Evolutionary conservation across 2,329 filamentous ascomycete genomes (phyloP), one percentile per base, ranked within the genome.

Genomic region (Stromatinia cepivora): DNA sequence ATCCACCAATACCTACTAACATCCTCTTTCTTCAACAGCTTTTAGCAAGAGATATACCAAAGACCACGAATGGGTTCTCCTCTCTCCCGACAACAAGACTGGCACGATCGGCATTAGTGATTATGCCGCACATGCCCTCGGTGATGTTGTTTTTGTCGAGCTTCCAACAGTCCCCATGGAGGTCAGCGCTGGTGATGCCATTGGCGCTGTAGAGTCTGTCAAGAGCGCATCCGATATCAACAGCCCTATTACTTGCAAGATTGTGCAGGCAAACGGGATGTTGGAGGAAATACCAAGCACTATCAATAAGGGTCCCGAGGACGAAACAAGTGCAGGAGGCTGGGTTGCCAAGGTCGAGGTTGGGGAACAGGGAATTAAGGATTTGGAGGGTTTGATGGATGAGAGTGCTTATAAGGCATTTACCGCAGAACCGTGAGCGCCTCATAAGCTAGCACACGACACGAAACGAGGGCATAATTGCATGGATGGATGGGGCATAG

Each of bases 221-320:
- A 99, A 99, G 86, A 95, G 91, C 72, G 95, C 95, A n/a, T 94
- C 92, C 73, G 95, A 99, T 80, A 97, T 99, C 84, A 91, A 97
- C 83, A 90, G 93, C 20, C 95, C 95, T 25, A 87, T 97, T 74
- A 83, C 86, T 66, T 94, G 94, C 78, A 91, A 83, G 75, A 88
- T 99, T 71, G 85, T 87, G 50, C 87, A 90, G 77, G 85, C 89
- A 77, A 99, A 99, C 83, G 78, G 79, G 15, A 78, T 84, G 71
- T 86, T 99, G 72, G 92, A 96, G 81, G 90, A 95, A 80, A 94
- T 91, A 84, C 94, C 95, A 31, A 87, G 87, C 71, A 90, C 87
- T 69, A 93, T 99, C 83, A 99, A 98, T 84, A 86, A 92, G 82
- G 90, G 92, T 65, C 92, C 95, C 57, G 95, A 99, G 86, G 87